Percentiles rank a stretch among this genome's conserved stretches.
Conservation (phyloP, 2,329 filamentous ascomycete species). For the Fusarium sp. region DNA sequence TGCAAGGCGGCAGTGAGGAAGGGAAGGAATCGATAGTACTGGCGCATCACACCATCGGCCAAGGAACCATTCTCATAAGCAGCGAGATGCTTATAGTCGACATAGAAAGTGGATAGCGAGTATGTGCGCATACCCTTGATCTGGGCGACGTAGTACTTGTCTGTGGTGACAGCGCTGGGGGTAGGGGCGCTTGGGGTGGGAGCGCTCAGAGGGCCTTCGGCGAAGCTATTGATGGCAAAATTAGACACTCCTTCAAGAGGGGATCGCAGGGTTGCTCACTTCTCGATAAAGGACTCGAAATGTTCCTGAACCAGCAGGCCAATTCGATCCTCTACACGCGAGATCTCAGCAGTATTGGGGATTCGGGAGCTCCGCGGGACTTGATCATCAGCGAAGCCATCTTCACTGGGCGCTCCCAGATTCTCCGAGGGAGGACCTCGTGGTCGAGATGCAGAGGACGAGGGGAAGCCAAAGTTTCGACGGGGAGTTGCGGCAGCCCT, state of each 20-base stretch:
- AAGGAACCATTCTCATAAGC: constrained; percentile 82
- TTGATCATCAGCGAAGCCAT: constrained; percentile 74
- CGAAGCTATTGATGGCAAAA: constrained; percentile 60
- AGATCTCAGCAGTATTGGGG: constrained; percentile 65
- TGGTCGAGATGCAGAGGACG: constrained; percentile 65
- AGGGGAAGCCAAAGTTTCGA: constrained; percentile 56
- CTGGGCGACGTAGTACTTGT: constrained; percentile 88
- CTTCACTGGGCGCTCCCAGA: constrained; percentile 69
- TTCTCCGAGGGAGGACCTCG: constrained; percentile 73
- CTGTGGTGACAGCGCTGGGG: constrained; percentile 78
- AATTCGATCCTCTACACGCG: constrained; percentile 80
- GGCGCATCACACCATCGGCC: constrained; percentile 85
- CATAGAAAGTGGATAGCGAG: constrained; percentile 85
- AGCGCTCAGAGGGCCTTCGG: constrained; percentile 70
- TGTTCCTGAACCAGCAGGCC: constrained; percentile 79
- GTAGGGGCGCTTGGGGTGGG: constrained; percentile 68
- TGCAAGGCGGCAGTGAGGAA: constrained; percentile 91
- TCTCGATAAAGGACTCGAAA: constrained; percentile 84
- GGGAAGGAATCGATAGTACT: constrained; percentile 95
- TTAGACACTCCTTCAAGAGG: constrained; percentile 1
- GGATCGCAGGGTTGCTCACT: constrained; percentile 58
- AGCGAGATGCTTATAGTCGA: constrained; percentile 87
- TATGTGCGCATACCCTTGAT: constrained; percentile 81
- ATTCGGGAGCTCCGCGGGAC: constrained; percentile 64
- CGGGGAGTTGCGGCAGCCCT: constrained; percentile 57